phyloP scores from a whole-genome alignment of 2,329 filamentous ascomycete genomes.

The Penicillium sp. region DNA sequence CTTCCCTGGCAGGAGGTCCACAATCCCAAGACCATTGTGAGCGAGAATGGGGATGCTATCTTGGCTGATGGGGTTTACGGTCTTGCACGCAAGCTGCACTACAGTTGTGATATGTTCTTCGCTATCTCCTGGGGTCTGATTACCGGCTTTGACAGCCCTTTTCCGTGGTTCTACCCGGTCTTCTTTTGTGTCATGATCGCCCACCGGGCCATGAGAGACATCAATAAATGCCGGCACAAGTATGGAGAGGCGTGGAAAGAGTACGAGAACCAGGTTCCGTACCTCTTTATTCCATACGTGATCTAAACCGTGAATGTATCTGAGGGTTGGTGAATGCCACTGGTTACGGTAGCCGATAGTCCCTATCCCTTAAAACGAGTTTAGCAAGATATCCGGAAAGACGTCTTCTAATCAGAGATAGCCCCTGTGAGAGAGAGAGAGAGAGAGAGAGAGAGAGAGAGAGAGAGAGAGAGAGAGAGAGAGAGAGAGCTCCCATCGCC shows the following conservation, averaged over 20 bases:
- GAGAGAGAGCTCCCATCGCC: too few species aligned
- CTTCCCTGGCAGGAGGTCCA: slow-evolving; percentile 78
- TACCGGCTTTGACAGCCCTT: slow-evolving; percentile 74
- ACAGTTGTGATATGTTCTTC: slow-evolving; percentile 76
- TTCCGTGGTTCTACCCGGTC: slow-evolving; percentile 83
- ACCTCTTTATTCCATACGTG: slow-evolving; percentile 71
- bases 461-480: too few species aligned
- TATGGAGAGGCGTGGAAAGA: slow-evolving; percentile 79
- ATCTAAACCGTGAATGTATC: too few species aligned
- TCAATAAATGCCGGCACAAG: slow-evolving; percentile 68
- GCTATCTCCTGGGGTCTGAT: slow-evolving; percentile 73
- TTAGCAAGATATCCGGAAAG: too few species aligned
- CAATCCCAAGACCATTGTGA: slow-evolving; percentile 74
- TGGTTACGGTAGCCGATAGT: too few species aligned
- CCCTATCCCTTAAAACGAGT: too few species aligned
- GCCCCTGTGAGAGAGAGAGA: too few species aligned
- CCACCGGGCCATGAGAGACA: slow-evolving; percentile 72
- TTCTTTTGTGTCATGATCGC: slow-evolving; percentile 79
- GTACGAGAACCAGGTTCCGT: slow-evolving; percentile 76
- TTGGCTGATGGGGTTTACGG: slow-evolving; percentile 84
- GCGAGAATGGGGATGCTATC: slow-evolving; percentile 69
- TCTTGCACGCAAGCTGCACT: slow-evolving; percentile 73
- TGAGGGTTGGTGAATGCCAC: too few species aligned
- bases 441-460: too few species aligned
- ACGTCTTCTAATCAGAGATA: too few species aligned